Percentiles rank a stretch among this genome's conserved stretches.
Conservation (phyloP, 192 early-diverging fungal genomes). For the Gorgonomyces haynaldii region DNA sequence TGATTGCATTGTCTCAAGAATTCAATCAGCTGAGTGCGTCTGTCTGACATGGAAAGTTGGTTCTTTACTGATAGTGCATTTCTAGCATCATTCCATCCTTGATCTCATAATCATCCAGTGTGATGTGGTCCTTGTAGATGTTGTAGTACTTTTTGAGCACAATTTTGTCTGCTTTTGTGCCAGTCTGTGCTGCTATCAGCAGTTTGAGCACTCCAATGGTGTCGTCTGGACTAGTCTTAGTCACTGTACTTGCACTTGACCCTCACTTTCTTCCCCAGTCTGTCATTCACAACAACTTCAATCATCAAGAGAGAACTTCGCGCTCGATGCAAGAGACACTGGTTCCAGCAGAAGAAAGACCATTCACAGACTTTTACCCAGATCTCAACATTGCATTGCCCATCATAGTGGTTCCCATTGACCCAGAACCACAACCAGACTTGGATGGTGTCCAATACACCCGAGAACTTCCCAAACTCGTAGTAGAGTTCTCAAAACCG, state of each 20-base stretch:
- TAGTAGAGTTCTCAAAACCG: conserved; percentile 3
- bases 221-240: conserved; percentile 52
- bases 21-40: too few species aligned
- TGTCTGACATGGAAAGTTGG: not conserved
- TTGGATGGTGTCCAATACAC: not conserved
- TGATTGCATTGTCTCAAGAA: too few species aligned
- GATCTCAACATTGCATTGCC: not conserved
- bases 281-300: too few species aligned
- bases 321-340: too few species aligned
- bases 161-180: conserved; percentile 80
- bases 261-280: conserved; percentile 79
- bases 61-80: conserved; percentile 59
- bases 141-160: conserved; percentile 76
- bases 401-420: not conserved
- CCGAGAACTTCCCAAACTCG: not conserved
- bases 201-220: conserved; percentile 78
- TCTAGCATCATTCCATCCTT: conserved; percentile 84
- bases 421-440: not conserved
- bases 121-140: conserved; percentile 78
- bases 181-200: conserved; percentile 76
- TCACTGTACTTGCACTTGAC: conserved; percentile 67
- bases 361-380: conserved; percentile 5
- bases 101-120: conserved; percentile 79
- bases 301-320: too few species aligned
- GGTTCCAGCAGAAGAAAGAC: conserved; percentile 1